Base-by-base conservation (phyloP, 179 eudicot species). In the Vitellaria paradoxa region DNA sequence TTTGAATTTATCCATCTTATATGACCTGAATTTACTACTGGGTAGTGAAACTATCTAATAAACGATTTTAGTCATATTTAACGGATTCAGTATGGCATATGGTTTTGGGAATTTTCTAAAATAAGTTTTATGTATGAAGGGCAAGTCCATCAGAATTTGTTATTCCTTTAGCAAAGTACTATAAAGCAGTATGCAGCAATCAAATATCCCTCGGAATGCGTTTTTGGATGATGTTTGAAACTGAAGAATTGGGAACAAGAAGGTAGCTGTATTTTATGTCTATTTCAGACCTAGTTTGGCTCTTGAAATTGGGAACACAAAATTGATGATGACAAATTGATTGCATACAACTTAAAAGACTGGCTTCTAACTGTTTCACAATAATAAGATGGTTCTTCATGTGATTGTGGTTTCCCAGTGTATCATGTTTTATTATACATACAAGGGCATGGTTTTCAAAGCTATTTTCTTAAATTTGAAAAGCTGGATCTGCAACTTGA, bases 191-290 rank as follows among this genome's bases (percentile, higher is more conserved):
- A 73, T 93, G 87, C 84, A 88, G 97, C 81, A 92, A 84, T 77
- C 99, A 93, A 81, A 81, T 96, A 85, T 96, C 99, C 45, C 93
- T 86, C 67, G 99, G 99, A 65, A 92, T 96, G 98, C 90, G 99
- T 62, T 96, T 96, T 55, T 84, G 99, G 80, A 96, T 96, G 99
- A 88, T 89, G 97, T 96, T 96, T 83, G 99, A 96, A 85, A 96
- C 99, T 20, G 99, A 96, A 83, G 99, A 96, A 63, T 93, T 98
- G 0, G 97, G 97, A 68, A 96, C 99, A 60, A 84, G 99, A 92
- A 96, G 99, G 99, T 93, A 88, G 64, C 46, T 40, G 47, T 47
- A 53, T 55, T 24, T n/a, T 8, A 12, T n/a, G 15, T 46, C 78
- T 76, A 45, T 20, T 23, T 8, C 4, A 64, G 5, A 11, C 62